These are phyloP conservation scores for Oenanthe javanica DNA, from an alignment of 140 eudicot genomes.

Conservation along the genomic window DNA sequence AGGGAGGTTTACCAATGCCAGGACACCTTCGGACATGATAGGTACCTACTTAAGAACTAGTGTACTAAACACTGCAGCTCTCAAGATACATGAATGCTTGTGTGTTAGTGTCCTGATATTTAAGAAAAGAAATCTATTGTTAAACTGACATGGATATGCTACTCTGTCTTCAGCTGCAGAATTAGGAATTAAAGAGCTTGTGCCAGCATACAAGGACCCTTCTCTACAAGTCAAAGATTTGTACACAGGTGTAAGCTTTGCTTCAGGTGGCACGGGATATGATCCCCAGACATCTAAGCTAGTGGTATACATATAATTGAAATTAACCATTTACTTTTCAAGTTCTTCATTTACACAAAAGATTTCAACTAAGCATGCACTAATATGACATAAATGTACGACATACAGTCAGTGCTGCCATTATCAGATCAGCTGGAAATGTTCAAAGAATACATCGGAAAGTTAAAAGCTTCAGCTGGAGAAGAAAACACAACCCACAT, in stretches of 20 bases:
- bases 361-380: not conserved
- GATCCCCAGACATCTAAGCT: slow-evolving; percentile 26
- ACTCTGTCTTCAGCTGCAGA: slow-evolving; percentile 13
- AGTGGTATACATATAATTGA: not conserved
- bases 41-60: not conserved
- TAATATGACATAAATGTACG: not conserved
- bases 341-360: not conserved
- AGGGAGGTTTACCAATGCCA: slow-evolving; percentile 18
- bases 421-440: slow-evolving; percentile 1
- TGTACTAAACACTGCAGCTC: not conserved
- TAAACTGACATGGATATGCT: not conserved
- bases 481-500: slow-evolving; percentile 23
- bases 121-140: not conserved
- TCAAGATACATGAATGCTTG: not conserved
- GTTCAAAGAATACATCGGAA: slow-evolving; percentile 1
- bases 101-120: not conserved
- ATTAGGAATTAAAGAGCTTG: slow-evolving; percentile 30
- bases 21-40: slow-evolving; percentile 11
- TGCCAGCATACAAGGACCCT: slow-evolving; percentile 33
- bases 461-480: slow-evolving; percentile 17
- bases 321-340: not conserved
- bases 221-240: slow-evolving; percentile 22
- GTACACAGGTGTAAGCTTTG: slow-evolving; percentile 39
- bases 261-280: slow-evolving; percentile 35
- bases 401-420: slow-evolving; percentile 3